Percentiles rank a stretch among this genome's conserved stretches.
Conservation (phyloP, 1,139 yeast genomes). For the Wickerhamiella pararugosa region DNA sequence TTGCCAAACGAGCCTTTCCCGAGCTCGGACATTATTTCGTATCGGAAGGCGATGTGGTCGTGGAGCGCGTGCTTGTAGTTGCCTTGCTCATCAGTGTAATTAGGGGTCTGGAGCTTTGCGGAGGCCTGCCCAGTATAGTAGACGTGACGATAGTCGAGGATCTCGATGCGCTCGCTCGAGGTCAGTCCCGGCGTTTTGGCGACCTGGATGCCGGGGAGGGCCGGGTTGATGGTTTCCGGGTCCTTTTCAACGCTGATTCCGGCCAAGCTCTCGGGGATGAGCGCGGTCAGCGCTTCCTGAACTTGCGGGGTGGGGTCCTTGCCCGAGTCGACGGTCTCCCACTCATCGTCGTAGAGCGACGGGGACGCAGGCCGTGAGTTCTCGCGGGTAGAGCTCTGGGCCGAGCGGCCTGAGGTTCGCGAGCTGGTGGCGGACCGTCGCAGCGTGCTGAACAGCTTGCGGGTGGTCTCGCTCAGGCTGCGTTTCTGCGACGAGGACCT, state of each 20-base stretch:
- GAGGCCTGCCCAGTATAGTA: constrained; percentile 27
- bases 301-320: constrained; percentile 7
- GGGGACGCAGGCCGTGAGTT: not conserved
- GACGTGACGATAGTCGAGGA: constrained; percentile 28
- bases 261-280: not conserved
- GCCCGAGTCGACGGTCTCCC: constrained; percentile 4
- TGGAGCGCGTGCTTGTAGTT: constrained; percentile 42
- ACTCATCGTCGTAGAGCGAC: not conserved
- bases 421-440: constrained; percentile 1
- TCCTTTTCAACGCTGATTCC: not conserved
- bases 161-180: constrained; percentile 41
- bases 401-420: not conserved
- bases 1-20: constrained; percentile 83
- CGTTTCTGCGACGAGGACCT: not conserved
- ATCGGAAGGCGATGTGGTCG: constrained; percentile 69
- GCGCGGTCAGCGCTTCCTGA: not conserved
- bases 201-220: constrained; percentile 2
- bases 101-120: constrained; percentile 27
- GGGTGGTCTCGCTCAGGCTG: constrained; percentile 7
- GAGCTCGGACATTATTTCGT: constrained; percentile 41
- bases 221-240: not conserved
- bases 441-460: constrained; percentile 7
- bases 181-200: constrained; percentile 19
- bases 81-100: constrained; percentile 55
- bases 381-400: not conserved